These are phyloP conservation scores for Dalbergia oliveri DNA, from an alignment of 306 rosid species.

Conservation along the genomic window DNA sequence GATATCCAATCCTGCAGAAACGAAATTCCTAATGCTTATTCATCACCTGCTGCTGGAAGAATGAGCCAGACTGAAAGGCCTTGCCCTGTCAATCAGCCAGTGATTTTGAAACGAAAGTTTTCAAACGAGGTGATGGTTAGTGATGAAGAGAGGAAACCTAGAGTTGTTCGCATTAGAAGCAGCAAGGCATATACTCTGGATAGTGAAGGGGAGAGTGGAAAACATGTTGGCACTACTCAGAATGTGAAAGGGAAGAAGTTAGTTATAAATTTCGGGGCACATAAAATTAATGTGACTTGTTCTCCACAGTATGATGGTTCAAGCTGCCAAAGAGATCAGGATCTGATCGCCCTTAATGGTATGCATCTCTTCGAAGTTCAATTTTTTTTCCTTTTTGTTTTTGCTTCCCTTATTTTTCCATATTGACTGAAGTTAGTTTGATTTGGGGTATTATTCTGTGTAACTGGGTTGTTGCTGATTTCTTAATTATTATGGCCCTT, in stretches of 20 bases:
- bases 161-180: slow-evolving; percentile 78
- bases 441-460: not conserved
- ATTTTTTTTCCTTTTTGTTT: not conserved
- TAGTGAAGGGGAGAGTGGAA: slow-evolving; percentile 80
- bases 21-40: slow-evolving; percentile 63
- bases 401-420: not conserved
- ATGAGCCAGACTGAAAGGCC: slow-evolving; percentile 66
- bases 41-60: slow-evolving; percentile 79
- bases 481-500: slow-evolving; percentile 14
- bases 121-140: slow-evolving; percentile 91
- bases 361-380: slow-evolving; percentile 26
- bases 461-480: slow-evolving; percentile 22
- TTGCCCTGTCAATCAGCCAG: slow-evolving; percentile 63
- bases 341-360: slow-evolving; percentile 67
- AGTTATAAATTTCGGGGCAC: slow-evolving; percentile 87
- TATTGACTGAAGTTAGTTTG: not conserved
- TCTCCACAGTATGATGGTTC: slow-evolving; percentile 88
- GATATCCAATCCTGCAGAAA: slow-evolving; percentile 61
- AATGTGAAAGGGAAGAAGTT: slow-evolving; percentile 86
- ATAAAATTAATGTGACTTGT: slow-evolving; percentile 81
- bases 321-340: slow-evolving; percentile 83
- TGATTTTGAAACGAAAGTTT: slow-evolving; percentile 75
- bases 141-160: slow-evolving; percentile 82
- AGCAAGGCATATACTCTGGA: slow-evolving; percentile 65
- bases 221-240: slow-evolving; percentile 63